phyloP scores from a whole-genome alignment of 306 rosid genomes.

The Rosa chinensis region DNA sequence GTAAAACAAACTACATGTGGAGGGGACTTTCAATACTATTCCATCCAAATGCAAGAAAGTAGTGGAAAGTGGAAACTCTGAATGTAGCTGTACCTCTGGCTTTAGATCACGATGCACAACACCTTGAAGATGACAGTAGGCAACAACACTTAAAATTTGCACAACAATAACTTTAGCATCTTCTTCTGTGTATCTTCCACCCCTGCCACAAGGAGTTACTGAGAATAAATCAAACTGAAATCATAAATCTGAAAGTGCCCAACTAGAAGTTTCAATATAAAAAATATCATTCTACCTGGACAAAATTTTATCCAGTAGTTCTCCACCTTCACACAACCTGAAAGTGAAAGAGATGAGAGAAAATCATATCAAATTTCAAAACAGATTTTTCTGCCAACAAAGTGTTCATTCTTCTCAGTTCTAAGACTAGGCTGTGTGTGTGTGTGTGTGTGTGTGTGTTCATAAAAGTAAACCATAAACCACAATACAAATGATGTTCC shows the following conservation, averaged over 20 bases:
- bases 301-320: slow-evolving; percentile 86
- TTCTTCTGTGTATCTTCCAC: slow-evolving; percentile 91
- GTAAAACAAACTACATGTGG: slow-evolving; percentile 13
- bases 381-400: background rate
- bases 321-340: slow-evolving; percentile 99
- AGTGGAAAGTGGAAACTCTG: background rate
- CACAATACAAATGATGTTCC: no score
- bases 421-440: background rate
- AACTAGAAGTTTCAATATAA: slow-evolving; percentile 16
- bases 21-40: slow-evolving; percentile 17
- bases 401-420: background rate
- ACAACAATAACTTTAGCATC: slow-evolving; percentile 85
- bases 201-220: slow-evolving; percentile 52
- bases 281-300: slow-evolving; percentile 64
- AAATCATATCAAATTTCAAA: slow-evolving; percentile 26
- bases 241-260: slow-evolving; percentile 23
- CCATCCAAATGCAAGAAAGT: background rate
- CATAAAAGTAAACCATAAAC: no score
- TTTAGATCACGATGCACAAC: slow-evolving; percentile 95
- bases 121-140: slow-evolving; percentile 94
- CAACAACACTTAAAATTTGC: slow-evolving; percentile 78
- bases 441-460: no score
- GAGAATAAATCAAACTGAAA: slow-evolving; percentile 27
- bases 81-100: slow-evolving; percentile 70
- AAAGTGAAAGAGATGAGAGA: slow-evolving; percentile 22